A percentile compares a stretch with the other conserved stretches of the same genome.
Conservation (phyloP, 805 yeast genomes). For the Pichia cephalocereana region DNA sequence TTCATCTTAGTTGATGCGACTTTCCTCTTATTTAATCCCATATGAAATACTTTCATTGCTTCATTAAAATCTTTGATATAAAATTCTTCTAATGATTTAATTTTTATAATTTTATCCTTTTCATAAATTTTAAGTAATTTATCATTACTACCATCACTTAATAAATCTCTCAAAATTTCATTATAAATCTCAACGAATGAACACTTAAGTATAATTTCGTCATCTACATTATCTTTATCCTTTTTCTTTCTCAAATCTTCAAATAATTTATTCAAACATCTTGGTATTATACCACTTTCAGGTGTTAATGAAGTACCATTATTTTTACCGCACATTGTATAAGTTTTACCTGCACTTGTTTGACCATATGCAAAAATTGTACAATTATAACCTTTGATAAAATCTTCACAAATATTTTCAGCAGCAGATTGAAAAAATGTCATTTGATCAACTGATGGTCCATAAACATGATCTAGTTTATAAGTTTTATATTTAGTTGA, state of each 20-base stretch:
- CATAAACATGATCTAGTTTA: slow-evolving; percentile 48
- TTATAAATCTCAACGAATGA: slow-evolving; percentile 48
- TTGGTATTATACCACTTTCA: slow-evolving; percentile 43
- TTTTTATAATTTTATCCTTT: slow-evolving; percentile 29
- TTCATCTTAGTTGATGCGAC: slow-evolving; percentile 70
- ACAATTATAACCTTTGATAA: slow-evolving; percentile 43
- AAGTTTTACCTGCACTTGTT: slow-evolving; percentile 54
- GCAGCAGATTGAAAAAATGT: slow-evolving; percentile 38
- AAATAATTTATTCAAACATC: slow-evolving; percentile 37
- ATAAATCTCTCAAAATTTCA: slow-evolving; percentile 34
- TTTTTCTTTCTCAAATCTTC: slow-evolving; percentile 8
- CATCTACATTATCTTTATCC: slow-evolving; percentile 22
- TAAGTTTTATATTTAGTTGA: slow-evolving; percentile 25
- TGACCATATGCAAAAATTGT: slow-evolving; percentile 54
- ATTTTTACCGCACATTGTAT: slow-evolving; percentile 48
- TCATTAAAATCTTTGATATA: slow-evolving; percentile 44
- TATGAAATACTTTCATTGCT: slow-evolving; percentile 46
- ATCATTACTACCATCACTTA: slow-evolving; percentile 26
- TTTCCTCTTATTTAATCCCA: slow-evolving; percentile 51
- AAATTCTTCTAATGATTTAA: slow-evolving; percentile 59
- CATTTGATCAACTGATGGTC: slow-evolving; percentile 42
- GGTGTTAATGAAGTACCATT: slow-evolving; percentile 15
- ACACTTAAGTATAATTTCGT: slow-evolving; percentile 38
- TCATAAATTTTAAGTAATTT: slow-evolving; percentile 33
- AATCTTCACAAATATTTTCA: slow-evolving; percentile 38